Base-by-base conservation (phyloP, 2,329 filamentous ascomycete species). In the Fusarium floridanum region DNA sequence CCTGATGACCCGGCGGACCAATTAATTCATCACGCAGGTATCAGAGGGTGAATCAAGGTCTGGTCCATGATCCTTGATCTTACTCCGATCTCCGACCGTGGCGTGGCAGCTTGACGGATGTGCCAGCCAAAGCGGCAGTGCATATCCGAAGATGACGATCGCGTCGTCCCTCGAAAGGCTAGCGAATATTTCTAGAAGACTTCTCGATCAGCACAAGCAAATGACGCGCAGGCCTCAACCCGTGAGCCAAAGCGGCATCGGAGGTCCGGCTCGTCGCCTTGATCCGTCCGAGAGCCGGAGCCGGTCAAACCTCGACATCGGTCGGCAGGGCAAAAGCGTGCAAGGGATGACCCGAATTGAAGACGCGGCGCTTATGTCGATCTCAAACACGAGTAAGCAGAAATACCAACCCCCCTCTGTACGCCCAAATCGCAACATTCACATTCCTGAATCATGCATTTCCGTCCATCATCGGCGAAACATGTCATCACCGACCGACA, bases 291-390 rank as follows among this genome's bases (percentile, higher is more conserved):
- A n/a, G n/a, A n/a, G n/a, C n/a, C n/a, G n/a, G n/a, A n/a, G n/a
- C n/a, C n/a, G n/a, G n/a, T n/a, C n/a, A n/a, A 17, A 24, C 20
- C 34, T 59, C 20, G 4, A 27, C 2, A 9, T 27, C 7, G 9
- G 22, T 24, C 20, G 22, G 5, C 55, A 27, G 22, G 24, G 27
- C 48, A 24, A 56, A 34, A 22, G 9, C 20, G 22, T 17, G 55
- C 55, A 37, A 37, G n/a, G 22, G 34, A 59, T 59, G 56, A 41
- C 56, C 56, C 56, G 56, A 59, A 41, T 59, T 27, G 22, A 41
- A 41, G 36, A 59, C 14, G 22, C 16, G 5, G 22, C 22, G 56
- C 36, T 59, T 39, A 59, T 39, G 56, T 14, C 5, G 10, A 39
- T 39, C 36, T 27, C 2, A 0, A 11, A 11, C 3, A 16, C 20